These are phyloP conservation scores for Leccinum solheimii DNA, from an alignment of 1,284 basidiomycete species.

Conservation along the genomic window DNA sequence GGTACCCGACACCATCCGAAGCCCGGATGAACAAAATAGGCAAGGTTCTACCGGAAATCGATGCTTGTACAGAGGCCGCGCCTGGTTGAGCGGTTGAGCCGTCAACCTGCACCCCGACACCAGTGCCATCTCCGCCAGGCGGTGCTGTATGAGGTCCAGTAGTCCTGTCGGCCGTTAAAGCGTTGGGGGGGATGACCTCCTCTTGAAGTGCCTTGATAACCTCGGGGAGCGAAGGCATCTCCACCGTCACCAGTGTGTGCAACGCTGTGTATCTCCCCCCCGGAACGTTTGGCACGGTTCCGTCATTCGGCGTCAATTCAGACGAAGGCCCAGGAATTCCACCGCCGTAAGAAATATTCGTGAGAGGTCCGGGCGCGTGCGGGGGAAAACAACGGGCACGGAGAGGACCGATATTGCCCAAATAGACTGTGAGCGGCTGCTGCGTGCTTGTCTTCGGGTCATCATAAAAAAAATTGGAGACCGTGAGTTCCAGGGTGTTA, in stretches of 20 bases:
- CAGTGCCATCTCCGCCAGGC: conserved; percentile 20
- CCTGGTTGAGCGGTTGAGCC: conserved; percentile 20
- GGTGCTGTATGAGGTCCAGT: conserved; percentile 38
- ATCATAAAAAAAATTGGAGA: conserved; percentile 82
- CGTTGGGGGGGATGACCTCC: conserved; percentile 51
- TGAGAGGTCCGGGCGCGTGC: conserved; percentile 62
- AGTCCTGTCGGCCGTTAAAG: conserved; percentile 35
- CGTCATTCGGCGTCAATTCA: conserved; percentile 34
- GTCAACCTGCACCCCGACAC: conserved; percentile 23
- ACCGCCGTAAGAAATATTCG: conserved; percentile 56
- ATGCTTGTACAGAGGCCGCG: conserved; percentile 40
- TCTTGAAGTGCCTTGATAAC: conserved; percentile 75
- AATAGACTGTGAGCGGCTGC: conserved; percentile 82
- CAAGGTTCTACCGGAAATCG: conserved; percentile 62
- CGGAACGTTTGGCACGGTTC: conserved; percentile 25
- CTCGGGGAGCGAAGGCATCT: conserved; percentile 70
- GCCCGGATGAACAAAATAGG: conserved; percentile 75
- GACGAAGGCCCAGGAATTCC: conserved; percentile 35
- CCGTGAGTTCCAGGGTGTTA: conserved; percentile 79
- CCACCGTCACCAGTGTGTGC: conserved; percentile 77
- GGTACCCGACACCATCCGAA: conserved; percentile 77
- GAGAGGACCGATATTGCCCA: conserved; percentile 87
- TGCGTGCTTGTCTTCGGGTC: conserved; percentile 63
- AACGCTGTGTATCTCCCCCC: conserved; percentile 53
- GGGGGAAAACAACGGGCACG: conserved; percentile 70